A percentile compares a stretch with the other conserved stretches of the same genome.
Evolutionary conservation across 257 asterid genomes (phyloP).

Genomic region (Petunia secreta): DNA sequence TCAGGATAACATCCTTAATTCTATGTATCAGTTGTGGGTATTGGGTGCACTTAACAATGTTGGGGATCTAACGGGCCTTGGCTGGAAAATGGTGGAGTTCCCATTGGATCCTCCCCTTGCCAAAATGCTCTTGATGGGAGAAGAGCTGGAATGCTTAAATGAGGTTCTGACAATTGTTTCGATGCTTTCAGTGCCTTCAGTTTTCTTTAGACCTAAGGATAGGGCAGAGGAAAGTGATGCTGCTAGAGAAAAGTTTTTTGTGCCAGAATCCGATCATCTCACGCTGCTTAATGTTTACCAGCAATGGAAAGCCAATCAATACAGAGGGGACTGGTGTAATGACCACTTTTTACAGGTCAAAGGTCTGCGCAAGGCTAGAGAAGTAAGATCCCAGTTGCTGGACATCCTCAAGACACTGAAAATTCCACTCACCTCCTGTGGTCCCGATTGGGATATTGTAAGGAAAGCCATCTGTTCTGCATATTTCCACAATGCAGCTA

Average conservation of each 20-base stretch:
- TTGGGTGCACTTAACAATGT: slow-evolving; percentile 91
- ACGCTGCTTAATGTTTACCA: slow-evolving; percentile 84
- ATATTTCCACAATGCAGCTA: slow-evolving; percentile 85
- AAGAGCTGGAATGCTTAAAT: slow-evolving; percentile 67
- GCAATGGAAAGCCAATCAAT: slow-evolving; percentile 84
- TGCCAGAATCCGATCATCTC: slow-evolving; percentile 90
- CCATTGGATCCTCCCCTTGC: slow-evolving; percentile 99
- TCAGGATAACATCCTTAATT: slow-evolving; percentile 87
- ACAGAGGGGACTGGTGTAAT: slow-evolving; percentile 94
- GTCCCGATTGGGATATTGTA: slow-evolving; percentile 90
- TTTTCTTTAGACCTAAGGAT: slow-evolving; percentile 92
- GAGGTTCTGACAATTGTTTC: slow-evolving; percentile 94
- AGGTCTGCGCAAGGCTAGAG: slow-evolving; percentile 87
- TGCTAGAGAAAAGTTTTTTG: slow-evolving; percentile 92
- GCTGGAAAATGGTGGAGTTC: slow-evolving; percentile 98
- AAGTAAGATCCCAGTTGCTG: slow-evolving; percentile 84
- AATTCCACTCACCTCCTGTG: slow-evolving; percentile 79
- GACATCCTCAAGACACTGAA: slow-evolving; percentile 76
- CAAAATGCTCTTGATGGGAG: slow-evolving; percentile 91
- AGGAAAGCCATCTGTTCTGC: slow-evolving; percentile 93
- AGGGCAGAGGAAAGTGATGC: slow-evolving; percentile 97
- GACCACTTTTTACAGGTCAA: slow-evolving; percentile 91
- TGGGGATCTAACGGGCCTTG: slow-evolving; percentile 77
- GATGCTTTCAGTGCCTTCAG: slow-evolving; percentile 96
- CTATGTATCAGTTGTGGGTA: slow-evolving; percentile 98